A percentile compares a stretch with the other conserved stretches of the same genome.
Conservation (phyloP, 1,284 basidiomycete species). For the Cutaneotrichosporon sp. region DNA sequence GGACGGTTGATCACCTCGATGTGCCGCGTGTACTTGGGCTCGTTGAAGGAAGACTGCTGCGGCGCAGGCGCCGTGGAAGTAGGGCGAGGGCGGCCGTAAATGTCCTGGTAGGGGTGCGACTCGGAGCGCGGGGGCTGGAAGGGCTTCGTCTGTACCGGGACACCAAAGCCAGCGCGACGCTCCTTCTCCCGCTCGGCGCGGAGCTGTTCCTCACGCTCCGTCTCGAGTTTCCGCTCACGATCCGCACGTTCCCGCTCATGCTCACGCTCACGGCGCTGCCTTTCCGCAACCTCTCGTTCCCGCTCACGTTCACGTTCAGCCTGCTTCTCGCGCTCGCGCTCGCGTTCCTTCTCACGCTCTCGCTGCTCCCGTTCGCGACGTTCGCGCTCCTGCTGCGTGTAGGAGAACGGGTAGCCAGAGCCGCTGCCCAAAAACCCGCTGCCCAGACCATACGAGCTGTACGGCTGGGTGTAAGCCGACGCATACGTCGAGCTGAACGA, state of each 20-base stretch:
- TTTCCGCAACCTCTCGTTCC: conserved; percentile 11
- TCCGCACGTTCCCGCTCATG: conserved; percentile 8
- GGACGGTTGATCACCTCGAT: conserved; percentile 44
- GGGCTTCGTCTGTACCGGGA: conserved; percentile 28
- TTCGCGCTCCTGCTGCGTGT: conserved; percentile 16
- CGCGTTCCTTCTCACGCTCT: conserved; percentile 14
- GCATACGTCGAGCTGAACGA: conserved; percentile 27
- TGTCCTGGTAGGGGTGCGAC: conserved; percentile 22
- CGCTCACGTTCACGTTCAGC: conserved; percentile 20
- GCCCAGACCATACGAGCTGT: conserved; percentile 23
- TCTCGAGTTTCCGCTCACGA: conserved; percentile 14
- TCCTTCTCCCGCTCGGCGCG: conserved; percentile 18
- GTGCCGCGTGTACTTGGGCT: conserved; percentile 31
- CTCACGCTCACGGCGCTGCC: conserved; percentile 8
- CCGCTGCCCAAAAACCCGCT: conserved; percentile 18
- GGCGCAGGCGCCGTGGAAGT: background rate
- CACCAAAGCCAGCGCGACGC: conserved; percentile 17
- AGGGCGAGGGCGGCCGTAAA: conserved; percentile 23
- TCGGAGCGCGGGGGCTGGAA: conserved; percentile 28
- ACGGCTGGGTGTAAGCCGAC: conserved; percentile 25
- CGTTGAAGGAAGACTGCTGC: conserved; percentile 12
- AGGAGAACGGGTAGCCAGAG: conserved; percentile 14
- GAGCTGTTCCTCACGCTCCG: conserved; percentile 11
- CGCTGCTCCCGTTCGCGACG: conserved; percentile 17
- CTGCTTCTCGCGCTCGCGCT: conserved; percentile 4